Conservation (phyloP, 169 alveolate genomes). For the Cryptosporidium parvum region DNA sequence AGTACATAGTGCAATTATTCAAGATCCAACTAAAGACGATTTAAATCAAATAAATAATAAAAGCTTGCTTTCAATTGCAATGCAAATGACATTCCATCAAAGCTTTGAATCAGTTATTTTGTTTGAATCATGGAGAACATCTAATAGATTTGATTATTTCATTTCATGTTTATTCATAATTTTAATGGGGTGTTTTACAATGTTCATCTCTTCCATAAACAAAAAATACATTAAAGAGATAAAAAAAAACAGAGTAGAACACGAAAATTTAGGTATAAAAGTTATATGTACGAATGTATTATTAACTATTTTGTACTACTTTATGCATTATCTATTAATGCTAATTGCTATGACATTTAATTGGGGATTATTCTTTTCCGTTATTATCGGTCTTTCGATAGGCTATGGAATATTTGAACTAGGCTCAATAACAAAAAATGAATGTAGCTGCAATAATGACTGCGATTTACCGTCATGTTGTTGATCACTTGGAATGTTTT, state of each 20-base stretch:
- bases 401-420: slow-evolving; percentile 58
- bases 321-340: slow-evolving; percentile 59
- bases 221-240: slow-evolving; percentile 23
- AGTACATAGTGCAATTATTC: background rate
- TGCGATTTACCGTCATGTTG: slow-evolving; percentile 56
- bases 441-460: slow-evolving; percentile 7
- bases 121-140: slow-evolving; percentile 64
- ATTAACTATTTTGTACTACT: slow-evolving; percentile 13
- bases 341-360: slow-evolving; percentile 70
- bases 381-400: slow-evolving; percentile 44
- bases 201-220: slow-evolving; percentile 47
- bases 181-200: slow-evolving; percentile 54
- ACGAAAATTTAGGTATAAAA: background rate
- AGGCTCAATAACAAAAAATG: slow-evolving; percentile 5
- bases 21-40: slow-evolving; percentile 30
- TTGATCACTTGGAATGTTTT: background rate
- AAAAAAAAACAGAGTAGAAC: background rate
- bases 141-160: slow-evolving; percentile 21
- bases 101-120: slow-evolving; percentile 56
- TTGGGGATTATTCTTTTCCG: slow-evolving; percentile 68
- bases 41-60: slow-evolving; percentile 21
- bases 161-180: slow-evolving; percentile 34
- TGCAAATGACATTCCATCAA: slow-evolving; percentile 72
- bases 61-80: slow-evolving; percentile 27
- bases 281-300: background rate